Conservation (phyloP, 306 rosid species). For the Begonia masoniana region DNA sequence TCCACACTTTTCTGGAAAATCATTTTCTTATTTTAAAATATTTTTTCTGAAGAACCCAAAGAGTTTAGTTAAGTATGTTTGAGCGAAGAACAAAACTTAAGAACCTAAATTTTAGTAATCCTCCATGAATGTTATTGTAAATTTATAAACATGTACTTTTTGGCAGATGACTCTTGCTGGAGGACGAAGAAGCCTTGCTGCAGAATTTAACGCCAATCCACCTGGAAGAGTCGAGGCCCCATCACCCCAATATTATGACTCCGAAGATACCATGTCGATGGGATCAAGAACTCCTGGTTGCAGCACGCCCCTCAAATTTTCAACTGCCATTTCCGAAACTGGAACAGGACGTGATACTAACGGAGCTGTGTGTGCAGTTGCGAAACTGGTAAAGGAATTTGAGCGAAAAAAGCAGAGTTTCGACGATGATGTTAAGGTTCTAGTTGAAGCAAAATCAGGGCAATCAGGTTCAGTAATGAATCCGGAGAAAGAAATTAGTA, state of each 20-base stretch:
- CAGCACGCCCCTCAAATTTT: slow-evolving; percentile 56
- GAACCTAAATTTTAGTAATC: not conserved
- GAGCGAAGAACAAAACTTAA: too few species aligned
- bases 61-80: too few species aligned
- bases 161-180: slow-evolving; percentile 84
- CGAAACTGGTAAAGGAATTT: slow-evolving; percentile 54
- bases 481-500: slow-evolving; percentile 47
- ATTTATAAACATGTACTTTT: not conserved
- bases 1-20: not conserved
- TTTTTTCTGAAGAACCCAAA: not conserved
- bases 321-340: slow-evolving; percentile 20
- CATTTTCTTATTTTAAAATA: not conserved
- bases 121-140: not conserved
- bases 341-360: slow-evolving; percentile 38
- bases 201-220: slow-evolving; percentile 31
- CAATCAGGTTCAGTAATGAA: slow-evolving; percentile 10
- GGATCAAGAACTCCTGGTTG: slow-evolving; percentile 64
- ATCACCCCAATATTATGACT: slow-evolving; percentile 38
- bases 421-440: slow-evolving; percentile 55
- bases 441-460: slow-evolving; percentile 33
- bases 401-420: slow-evolving; percentile 57
- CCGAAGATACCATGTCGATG: slow-evolving; percentile 54
- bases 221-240: slow-evolving; percentile 34
- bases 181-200: slow-evolving; percentile 67
- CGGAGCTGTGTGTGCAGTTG: slow-evolving; percentile 34